Evolutionary conservation across 495 filamentous ascomycete genomes (phyloP).

Genomic region (Chaetomium fimeti): DNA sequence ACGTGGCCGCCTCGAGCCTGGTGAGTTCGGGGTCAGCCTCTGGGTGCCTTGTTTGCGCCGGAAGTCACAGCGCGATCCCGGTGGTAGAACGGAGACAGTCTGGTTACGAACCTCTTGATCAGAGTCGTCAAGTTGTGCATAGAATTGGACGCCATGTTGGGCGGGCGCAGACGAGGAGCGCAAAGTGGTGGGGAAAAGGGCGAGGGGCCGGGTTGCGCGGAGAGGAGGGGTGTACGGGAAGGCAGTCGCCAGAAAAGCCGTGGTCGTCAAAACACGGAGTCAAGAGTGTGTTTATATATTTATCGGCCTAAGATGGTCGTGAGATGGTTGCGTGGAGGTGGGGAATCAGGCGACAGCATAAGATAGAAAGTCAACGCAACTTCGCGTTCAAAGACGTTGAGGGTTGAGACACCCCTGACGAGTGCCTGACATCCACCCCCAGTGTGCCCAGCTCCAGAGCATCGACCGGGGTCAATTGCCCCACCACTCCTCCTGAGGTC

Average conservation of each 20-base stretch:
- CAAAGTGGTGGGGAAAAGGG: neutral
- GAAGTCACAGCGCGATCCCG: neutral
- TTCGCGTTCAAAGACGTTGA: slow-evolving; percentile 1
- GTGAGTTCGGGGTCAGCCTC: slow-evolving; percentile 30
- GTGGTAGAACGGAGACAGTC: neutral
- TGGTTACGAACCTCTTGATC: slow-evolving; percentile 81
- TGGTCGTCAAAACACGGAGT: neutral
- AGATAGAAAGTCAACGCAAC: neutral
- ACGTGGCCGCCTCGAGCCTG: slow-evolving; percentile 97
- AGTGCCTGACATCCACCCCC: neutral
- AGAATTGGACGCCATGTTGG: slow-evolving; percentile 55
- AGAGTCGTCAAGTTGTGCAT: slow-evolving; percentile 97
- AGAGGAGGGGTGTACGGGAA: neutral
- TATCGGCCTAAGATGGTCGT: neutral
- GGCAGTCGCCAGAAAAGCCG: neutral
- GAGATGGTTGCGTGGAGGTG: neutral
- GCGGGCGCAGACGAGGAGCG: slow-evolving; percentile 13
- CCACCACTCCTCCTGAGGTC: neutral
- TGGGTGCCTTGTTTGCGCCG: neutral
- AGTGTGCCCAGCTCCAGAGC: slow-evolving; percentile 4
- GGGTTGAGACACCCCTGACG: slow-evolving; percentile 3
- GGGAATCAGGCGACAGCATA: slow-evolving; percentile 8
- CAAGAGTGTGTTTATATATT: neutral
- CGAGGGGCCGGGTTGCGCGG: too few relatives aligned
- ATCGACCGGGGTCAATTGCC: neutral